A percentile compares a stretch with the other conserved stretches of the same genome.
Conservation (phyloP, 106 monocot species). For the Alisma plantagoaquatica region DNA sequence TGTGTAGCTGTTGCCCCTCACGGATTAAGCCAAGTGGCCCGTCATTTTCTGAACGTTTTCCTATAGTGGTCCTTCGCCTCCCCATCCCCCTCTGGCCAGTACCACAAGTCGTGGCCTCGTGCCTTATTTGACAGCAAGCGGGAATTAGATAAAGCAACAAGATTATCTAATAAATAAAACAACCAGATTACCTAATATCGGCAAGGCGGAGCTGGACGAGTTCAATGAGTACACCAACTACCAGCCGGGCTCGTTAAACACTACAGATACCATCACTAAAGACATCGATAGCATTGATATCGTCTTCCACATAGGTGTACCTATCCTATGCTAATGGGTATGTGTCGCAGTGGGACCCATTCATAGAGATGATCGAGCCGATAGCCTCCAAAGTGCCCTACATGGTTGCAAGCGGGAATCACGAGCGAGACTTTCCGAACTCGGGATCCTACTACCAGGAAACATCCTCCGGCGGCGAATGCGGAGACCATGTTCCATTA, state of each 20-base stretch:
- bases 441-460: slow-evolving; percentile 4
- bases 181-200: too few species aligned
- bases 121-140: too few species aligned
- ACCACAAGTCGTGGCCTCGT: too few species aligned
- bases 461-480: slow-evolving; percentile 6
- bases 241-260: slow-evolving; percentile 1
- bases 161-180: too few species aligned
- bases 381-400: slow-evolving; percentile 5
- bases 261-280: background rate
- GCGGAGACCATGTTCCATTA: slow-evolving; percentile 7
- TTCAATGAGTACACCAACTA: slow-evolving; percentile 13
- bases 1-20: too few species aligned
- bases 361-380: slow-evolving; percentile 9
- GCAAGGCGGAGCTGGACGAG: slow-evolving; percentile 9
- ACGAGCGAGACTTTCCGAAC: slow-evolving; percentile 10
- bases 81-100: too few species aligned
- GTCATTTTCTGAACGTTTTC: too few species aligned
- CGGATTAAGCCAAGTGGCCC: too few species aligned
- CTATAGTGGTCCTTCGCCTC: too few species aligned
- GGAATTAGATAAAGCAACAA: too few species aligned
- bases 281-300: slow-evolving; percentile 10
- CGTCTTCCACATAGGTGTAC: slow-evolving; percentile 12
- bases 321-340: slow-evolving; percentile 3
- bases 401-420: slow-evolving; percentile 10
- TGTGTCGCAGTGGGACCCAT: slow-evolving; percentile 14